Base-by-base conservation (phyloP, 2,329 filamentous ascomycete genomes). In the Fusarium transvaalense region DNA sequence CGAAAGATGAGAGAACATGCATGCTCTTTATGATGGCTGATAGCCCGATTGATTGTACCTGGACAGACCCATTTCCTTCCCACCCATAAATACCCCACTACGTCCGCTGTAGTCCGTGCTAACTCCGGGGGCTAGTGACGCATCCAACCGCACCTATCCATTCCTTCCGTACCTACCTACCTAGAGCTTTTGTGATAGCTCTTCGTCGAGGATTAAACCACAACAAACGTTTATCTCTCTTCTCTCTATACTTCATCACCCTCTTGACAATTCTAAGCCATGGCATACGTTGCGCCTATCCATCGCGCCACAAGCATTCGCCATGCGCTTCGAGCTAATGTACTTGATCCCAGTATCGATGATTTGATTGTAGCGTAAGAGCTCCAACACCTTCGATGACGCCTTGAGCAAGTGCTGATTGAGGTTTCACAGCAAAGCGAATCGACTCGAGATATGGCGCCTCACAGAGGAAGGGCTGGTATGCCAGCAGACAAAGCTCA, bases 221-320 rank as follows among this genome's bases (percentile, higher is more conserved):
- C 48, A 38, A 27, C 54, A 69, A 46, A 43, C 50, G 34, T 38
- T 50, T 35, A 39, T n/a, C 35, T 50, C 48, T 41, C 29, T 53
- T 23, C 42, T 42, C 25, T 34, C 10, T 17, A 43, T 15, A 39
- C 41, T 35, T 21, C 42, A 35, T 32, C 42, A 14, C 51, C 35
- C 29, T 34, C 45, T 43, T 60, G 23, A 52, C 38, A 47, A 45
- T 57, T 54, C 39, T 56, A 50, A 67, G 75, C 47, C 57, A 99
- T 99, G 96, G 92, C 96, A 53, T 99, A 98, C 79, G 84, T 99
- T 75, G 94, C 93, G 65, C 94, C 96, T 38, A 96, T 99, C 59
- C 96, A 99, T 79, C 88, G 90, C 74, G 92, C 96, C 25, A 97
- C 93, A 78, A 97, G 93, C 82, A 90, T 97, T 68, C 90, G 94